Conservation (phyloP, 257 asterid species). For the Nicotiana undulata region DNA sequence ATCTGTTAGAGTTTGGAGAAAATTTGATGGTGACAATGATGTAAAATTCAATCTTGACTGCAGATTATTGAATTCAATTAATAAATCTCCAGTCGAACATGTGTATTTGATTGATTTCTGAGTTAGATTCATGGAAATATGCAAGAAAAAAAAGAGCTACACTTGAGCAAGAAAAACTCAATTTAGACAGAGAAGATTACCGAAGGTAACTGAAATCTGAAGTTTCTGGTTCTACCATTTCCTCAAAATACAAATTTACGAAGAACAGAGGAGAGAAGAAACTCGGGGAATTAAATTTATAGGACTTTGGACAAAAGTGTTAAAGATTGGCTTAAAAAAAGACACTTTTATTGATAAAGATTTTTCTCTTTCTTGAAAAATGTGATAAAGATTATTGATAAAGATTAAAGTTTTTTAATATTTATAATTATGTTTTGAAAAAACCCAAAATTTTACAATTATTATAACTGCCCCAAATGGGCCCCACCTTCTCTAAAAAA, state of each 20-base stretch:
- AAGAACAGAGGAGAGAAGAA: neutral
- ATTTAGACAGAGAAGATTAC: neutral
- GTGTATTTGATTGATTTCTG: neutral
- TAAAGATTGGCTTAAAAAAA: no score
- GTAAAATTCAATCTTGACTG: neutral
- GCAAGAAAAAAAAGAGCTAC: neutral
- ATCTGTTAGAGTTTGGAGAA: conserved; percentile 24
- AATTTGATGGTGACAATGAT: conserved; percentile 6
- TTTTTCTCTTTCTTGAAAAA: no score
- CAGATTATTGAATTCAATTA: neutral
- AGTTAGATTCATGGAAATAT: neutral
- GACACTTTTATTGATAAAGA: no score
- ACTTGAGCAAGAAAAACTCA: neutral
- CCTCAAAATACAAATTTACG: neutral
- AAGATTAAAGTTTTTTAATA: no score
- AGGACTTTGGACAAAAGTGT: no score
- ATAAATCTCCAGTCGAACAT: neutral
- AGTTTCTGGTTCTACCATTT: neutral
- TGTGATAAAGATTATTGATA: no score
- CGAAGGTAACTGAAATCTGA: neutral
- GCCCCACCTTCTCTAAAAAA: no score
- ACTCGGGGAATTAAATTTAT: no score
- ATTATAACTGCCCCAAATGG: no score
- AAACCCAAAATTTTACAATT: no score
- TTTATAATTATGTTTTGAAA: no score